Base-by-base conservation (phyloP, 148 eudicot species). In the Linanthus parryae region DNA sequence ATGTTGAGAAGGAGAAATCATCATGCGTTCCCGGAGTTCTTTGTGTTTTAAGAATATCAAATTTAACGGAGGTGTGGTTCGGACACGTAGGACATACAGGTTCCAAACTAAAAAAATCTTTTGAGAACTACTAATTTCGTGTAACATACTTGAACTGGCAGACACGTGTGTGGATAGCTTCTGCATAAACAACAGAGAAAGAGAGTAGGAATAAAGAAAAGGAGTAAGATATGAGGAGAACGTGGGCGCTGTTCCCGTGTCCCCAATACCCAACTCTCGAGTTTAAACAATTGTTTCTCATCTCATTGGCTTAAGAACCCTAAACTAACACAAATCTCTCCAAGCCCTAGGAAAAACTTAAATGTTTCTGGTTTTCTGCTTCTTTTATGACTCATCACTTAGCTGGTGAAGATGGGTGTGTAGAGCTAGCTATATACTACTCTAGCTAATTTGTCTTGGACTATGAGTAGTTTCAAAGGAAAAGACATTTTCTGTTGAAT, bases 181-280 rank as follows among this genome's bases (percentile, higher is more conserved):
- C n/a, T n/a, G n/a, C n/a, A n/a, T n/a, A n/a, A n/a, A n/a, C n/a
- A n/a, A n/a, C n/a, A n/a, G n/a, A n/a, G 48, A 11, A 37, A 20
- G 18, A 17, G 5, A 13, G 26, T 22, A 23, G 50, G 2, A 30
- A 21, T 13, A 14, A n/a, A 56, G 33, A 58, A 35, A 47, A 37
- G 25, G 18, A 41, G 57, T 26, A 56, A 53, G 58, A 66, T 55
- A 62, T 34, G 65, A 57, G 58, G 59, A 74, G 87, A 87, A 86
- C 98, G 89, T 91, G 98, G 94, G 79, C 48, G 65, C 75, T 81
- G 95, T 83, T 83, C 68, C 92, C 80, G 52, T 81, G 85, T 84
- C 82, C 71, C 71, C 82, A 56, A 70, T 65, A 54, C 59, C 36
- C 40, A 48, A 44, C 14, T 34, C 20, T 3, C 10, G 48, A 24